These are phyloP conservation scores for Marasmius oreades DNA, from an alignment of 1,284 basidiomycete species.

Conservation along the genomic window DNA sequence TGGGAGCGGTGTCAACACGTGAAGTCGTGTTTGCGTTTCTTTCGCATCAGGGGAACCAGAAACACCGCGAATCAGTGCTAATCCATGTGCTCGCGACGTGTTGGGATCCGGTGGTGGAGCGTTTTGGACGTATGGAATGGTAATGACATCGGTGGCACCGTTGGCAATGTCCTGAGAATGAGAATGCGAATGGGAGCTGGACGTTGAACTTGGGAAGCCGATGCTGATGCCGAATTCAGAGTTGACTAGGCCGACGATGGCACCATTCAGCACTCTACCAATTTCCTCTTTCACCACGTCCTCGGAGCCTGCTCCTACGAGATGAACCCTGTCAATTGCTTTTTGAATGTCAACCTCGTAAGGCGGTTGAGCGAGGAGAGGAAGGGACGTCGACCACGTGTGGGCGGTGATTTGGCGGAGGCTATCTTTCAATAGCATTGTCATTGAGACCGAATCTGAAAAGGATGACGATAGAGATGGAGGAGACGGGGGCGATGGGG, in stretches of 20 bases:
- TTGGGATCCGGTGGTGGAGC: constrained; percentile 48
- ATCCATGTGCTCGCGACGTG: constrained; percentile 60
- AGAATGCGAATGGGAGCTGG: not conserved
- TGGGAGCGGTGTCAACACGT: constrained; percentile 76
- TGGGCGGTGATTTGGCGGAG: constrained; percentile 32
- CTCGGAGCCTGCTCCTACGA: constrained; percentile 65
- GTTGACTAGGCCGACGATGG: constrained; percentile 72
- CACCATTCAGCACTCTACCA: constrained; percentile 72
- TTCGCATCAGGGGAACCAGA: constrained; percentile 29
- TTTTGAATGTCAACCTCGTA: constrained; percentile 58
- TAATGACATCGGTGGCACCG: constrained; percentile 2
- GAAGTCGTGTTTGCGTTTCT: constrained; percentile 37
- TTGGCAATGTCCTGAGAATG: not conserved
- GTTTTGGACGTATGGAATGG: constrained; percentile 57
- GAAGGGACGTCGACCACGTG: constrained; percentile 67
- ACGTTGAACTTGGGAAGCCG: constrained; percentile 18
- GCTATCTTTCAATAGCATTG: constrained; percentile 6
- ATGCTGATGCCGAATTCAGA: constrained; percentile 37
- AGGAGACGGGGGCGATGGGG: not conserved
- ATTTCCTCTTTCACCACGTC: constrained; percentile 71
- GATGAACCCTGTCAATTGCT: constrained; percentile 58
- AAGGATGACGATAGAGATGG: not conserved
- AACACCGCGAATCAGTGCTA: constrained; percentile 71
- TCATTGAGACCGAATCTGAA: not conserved
- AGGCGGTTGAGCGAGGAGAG: constrained; percentile 67